A percentile compares a stretch with the other conserved stretches of the same genome.
Conservation (phyloP, 1,139 yeast genomes). For the Zygosaccharomyces sapae region DNA sequence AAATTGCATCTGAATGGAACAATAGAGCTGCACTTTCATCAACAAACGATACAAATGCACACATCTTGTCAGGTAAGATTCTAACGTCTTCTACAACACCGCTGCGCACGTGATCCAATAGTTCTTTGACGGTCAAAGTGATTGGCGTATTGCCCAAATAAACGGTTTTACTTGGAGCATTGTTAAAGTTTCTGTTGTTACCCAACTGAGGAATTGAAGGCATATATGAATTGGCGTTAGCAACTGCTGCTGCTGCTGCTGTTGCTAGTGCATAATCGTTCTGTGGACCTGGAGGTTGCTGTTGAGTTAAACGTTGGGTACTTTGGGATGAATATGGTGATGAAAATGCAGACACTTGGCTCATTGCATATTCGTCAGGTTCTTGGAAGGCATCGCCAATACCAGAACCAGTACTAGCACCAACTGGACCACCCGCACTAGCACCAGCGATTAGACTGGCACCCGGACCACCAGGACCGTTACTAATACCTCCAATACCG, state of each 20-base stretch:
- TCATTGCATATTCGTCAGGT: slow-evolving; percentile 12
- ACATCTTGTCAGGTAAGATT: slow-evolving; percentile 49
- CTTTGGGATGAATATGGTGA: slow-evolving; percentile 14
- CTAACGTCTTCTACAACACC: slow-evolving; percentile 78
- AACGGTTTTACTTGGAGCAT: slow-evolving; percentile 79
- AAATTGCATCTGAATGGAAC: slow-evolving; percentile 56
- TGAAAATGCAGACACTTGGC: slow-evolving; percentile 17
- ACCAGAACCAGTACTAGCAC: background rate
- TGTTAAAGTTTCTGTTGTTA: slow-evolving; percentile 34
- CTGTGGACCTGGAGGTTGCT: slow-evolving; percentile 1
- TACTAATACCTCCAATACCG: background rate
- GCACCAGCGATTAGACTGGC: background rate
- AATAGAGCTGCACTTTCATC: slow-evolving; percentile 50
- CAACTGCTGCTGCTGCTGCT: slow-evolving; percentile 22
- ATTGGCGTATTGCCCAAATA: slow-evolving; percentile 84
- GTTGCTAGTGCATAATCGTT: slow-evolving; percentile 12
- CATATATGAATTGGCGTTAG: slow-evolving; percentile 24
- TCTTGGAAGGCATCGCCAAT: slow-evolving; percentile 1
- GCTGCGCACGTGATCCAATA: slow-evolving; percentile 84
- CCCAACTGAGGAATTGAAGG: slow-evolving; percentile 20
- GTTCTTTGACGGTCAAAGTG: slow-evolving; percentile 72
- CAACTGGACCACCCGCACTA: background rate
- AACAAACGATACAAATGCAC: slow-evolving; percentile 53
- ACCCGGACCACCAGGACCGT: background rate
- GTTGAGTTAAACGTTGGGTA: slow-evolving; percentile 4